Evolutionary conservation across 1,284 basidiomycete species (phyloP).

Genomic region (Schizophyllum amplum): DNA sequence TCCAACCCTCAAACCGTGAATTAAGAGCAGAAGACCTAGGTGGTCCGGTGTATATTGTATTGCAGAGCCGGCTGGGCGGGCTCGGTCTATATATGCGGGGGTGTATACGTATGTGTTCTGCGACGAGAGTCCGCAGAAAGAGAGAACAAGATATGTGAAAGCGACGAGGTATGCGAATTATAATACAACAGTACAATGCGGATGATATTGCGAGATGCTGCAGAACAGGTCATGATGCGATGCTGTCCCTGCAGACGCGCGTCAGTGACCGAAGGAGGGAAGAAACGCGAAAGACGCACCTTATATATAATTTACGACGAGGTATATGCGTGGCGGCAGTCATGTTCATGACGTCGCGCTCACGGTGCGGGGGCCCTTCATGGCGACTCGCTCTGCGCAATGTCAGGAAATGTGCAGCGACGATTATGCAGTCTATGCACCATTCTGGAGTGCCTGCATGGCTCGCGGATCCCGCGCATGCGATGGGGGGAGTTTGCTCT

Average conservation of each 20-base stretch:
- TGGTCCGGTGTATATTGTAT: not conserved
- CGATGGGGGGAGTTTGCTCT: slow-evolving; percentile 24
- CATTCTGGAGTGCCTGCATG: slow-evolving; percentile 8
- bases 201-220: not conserved
- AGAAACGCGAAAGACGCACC: not conserved
- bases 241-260: not conserved
- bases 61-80: not conserved
- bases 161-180: not conserved
- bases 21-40: not conserved
- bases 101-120: not conserved
- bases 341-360: not conserved
- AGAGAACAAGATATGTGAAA: not conserved
- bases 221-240: not conserved
- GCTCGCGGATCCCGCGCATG: slow-evolving; percentile 17
- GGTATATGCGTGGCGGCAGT: not conserved
- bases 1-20: no score
- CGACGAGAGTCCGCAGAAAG: not conserved
- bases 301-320: not conserved
- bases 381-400: not conserved
- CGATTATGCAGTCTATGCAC: not conserved
- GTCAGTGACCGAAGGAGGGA: not conserved
- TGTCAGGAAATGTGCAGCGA: not conserved
- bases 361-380: not conserved
- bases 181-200: not conserved
- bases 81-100: not conserved